Percentiles rank a stretch among this genome's conserved stretches.
Evolutionary conservation across 257 asterid species (phyloP).

Genomic region (Anisodus tanguticus): DNA sequence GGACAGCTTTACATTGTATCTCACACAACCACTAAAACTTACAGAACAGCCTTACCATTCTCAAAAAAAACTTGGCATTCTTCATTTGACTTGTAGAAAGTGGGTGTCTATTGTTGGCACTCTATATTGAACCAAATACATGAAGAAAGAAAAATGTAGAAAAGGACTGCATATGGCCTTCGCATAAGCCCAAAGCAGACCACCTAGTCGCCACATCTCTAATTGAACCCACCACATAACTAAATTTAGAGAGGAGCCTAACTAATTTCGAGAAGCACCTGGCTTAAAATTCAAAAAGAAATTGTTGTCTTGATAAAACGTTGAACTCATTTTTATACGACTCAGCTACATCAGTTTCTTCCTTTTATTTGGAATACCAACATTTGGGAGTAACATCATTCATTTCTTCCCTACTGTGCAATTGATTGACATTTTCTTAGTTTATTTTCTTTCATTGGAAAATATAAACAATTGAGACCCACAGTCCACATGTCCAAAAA

Average conservation of each 20-base stretch:
- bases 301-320: too few relatives aligned
- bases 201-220: neutral
- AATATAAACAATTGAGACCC: neutral
- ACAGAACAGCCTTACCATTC: too few relatives aligned
- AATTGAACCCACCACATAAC: neutral
- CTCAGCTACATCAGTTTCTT: too few relatives aligned
- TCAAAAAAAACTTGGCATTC: neutral
- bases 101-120: neutral
- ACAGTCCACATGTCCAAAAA: neutral
- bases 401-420: neutral
- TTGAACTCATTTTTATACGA: too few relatives aligned
- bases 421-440: neutral
- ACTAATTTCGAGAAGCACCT: neutral
- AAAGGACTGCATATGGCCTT: neutral
- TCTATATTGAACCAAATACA: neutral
- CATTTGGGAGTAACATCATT: neutral
- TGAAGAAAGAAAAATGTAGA: neutral
- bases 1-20: neutral
- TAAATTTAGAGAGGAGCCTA: neutral
- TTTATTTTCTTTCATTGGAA: neutral
- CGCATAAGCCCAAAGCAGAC: neutral
- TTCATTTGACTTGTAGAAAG: neutral
- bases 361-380: neutral
- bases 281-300: neutral
- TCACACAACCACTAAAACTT: neutral